Evolutionary conservation across 2,329 filamentous ascomycete species (phyloP).

Genomic region (Teratosphaeria pseudoeucalypti): DNA sequence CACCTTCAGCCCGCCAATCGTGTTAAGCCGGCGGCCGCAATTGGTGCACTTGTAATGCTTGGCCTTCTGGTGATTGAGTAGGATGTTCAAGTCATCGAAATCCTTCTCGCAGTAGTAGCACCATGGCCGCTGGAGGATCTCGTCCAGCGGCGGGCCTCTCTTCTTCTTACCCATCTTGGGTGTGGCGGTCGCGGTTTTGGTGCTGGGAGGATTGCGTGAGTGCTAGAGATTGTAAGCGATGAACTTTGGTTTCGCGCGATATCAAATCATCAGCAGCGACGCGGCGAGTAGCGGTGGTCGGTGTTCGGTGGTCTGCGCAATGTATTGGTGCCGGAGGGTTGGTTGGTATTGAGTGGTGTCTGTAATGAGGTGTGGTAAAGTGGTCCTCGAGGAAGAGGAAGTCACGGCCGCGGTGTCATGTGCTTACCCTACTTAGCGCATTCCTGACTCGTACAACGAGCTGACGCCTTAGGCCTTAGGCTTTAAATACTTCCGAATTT

Average conservation of each 20-base stretch:
- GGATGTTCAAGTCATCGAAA: conserved; percentile 92
- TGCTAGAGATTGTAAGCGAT: background rate
- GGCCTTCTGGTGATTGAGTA: conserved; percentile 96
- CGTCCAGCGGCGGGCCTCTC: conserved; percentile 47
- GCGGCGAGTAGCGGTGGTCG: background rate
- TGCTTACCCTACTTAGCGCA: background rate
- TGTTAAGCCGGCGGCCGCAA: conserved; percentile 81
- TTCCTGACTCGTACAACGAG: background rate
- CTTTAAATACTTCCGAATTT: no score
- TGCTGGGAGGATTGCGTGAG: no score
- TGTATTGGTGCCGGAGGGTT: background rate
- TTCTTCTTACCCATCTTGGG: background rate
- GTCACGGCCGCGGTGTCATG: background rate
- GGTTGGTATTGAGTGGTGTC: background rate
- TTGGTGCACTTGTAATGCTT: conserved; percentile 97
- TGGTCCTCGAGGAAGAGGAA: background rate
- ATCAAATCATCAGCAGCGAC: background rate
- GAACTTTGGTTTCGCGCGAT: background rate
- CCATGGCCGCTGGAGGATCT: conserved; percentile 79
- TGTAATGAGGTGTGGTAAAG: no score
- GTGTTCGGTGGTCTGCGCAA: background rate
- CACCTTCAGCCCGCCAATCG: conserved; percentile 87
- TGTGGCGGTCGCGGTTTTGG: background rate
- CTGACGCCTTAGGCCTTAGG: background rate
- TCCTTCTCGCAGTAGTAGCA: conserved; percentile 99